These are phyloP conservation scores for Fagopyrum esculentum DNA, from an alignment of 148 eudicot species.

Conservation along the genomic window DNA sequence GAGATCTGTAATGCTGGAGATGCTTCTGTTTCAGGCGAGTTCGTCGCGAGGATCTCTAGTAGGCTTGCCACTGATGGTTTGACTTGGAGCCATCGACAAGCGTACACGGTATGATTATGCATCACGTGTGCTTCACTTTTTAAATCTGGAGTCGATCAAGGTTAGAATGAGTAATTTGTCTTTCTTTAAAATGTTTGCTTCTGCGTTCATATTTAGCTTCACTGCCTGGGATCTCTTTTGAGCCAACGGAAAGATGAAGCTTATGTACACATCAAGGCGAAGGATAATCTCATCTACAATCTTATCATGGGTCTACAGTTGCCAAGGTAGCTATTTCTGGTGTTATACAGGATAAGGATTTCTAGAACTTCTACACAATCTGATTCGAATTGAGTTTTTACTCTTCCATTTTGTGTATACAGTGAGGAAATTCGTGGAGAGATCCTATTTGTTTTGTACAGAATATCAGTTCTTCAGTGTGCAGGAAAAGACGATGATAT, in stretches of 20 bases:
- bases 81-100: conserved; percentile 69
- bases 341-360: background rate
- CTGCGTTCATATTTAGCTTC: conserved; percentile 49
- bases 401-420: conserved; percentile 16
- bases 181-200: background rate
- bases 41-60: conserved; percentile 44
- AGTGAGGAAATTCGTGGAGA: conserved; percentile 95
- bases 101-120: conserved; percentile 37
- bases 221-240: conserved; percentile 88
- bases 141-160: background rate
- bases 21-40: conserved; percentile 39
- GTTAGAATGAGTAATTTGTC: background rate
- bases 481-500: conserved; percentile 45
- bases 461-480: conserved; percentile 49
- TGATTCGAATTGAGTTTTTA: background rate
- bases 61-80: conserved; percentile 36
- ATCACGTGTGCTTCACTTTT: background rate
- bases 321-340: conserved; percentile 48
- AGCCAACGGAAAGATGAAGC: conserved; percentile 41
- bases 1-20: conserved; percentile 33
- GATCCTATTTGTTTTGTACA: conserved; percentile 77
- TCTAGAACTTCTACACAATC: background rate
- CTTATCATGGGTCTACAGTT: conserved; percentile 79
- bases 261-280: conserved; percentile 44
- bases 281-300: conserved; percentile 60